Conservation (phyloP, 73 alveolate species). For the Tetrahymena thermophila region DNA sequence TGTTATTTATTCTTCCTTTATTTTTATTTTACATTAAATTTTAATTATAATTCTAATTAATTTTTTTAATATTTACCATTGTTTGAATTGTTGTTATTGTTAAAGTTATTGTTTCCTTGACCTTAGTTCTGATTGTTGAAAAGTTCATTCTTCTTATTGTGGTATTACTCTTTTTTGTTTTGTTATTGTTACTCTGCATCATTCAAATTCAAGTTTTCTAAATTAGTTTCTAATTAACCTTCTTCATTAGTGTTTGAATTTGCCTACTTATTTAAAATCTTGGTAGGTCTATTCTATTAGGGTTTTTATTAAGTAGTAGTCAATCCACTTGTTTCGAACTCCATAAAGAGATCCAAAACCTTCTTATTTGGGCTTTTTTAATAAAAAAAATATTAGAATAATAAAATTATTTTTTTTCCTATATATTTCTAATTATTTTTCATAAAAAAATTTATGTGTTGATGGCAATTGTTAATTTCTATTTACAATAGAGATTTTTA, state of each 20-base stretch:
- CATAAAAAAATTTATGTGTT: no score
- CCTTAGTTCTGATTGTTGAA: neutral
- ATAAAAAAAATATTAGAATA: neutral
- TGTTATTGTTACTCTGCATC: neutral
- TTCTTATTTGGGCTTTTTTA: neutral
- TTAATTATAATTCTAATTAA: no score
- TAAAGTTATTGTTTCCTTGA: neutral
- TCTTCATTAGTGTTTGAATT: neutral
- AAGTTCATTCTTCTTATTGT: neutral
- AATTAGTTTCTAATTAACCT: neutral
- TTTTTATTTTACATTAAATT: neutral
- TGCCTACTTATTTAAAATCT: neutral
- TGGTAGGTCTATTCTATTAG: neutral
- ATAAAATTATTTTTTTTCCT: neutral
- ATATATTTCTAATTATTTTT: no score
- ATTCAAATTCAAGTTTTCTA: neutral
- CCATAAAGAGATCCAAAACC: neutral
- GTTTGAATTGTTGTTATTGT: neutral
- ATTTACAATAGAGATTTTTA: no score
- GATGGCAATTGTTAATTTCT: no score
- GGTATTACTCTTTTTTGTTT: neutral
- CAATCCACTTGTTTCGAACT: neutral
- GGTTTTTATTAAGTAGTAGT: neutral
- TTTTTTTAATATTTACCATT: neutral
- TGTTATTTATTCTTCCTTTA: neutral